Conservation (phyloP, 169 alveolate genomes). For the Plasmodium adleri region DNA sequence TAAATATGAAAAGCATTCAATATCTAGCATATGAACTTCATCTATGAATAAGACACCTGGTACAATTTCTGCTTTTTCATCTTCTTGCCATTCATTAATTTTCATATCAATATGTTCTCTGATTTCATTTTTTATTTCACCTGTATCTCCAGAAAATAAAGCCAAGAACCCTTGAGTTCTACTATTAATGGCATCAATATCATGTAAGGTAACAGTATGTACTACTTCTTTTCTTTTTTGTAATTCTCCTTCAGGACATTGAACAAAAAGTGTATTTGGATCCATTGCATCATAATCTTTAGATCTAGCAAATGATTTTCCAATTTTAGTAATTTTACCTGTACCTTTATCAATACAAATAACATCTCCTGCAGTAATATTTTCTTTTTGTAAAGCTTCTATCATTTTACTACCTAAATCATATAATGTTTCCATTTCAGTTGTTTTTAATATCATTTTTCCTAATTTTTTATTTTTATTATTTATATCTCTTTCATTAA, state of each 20-base stretch:
- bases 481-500: conserved; percentile 78
- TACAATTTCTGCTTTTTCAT: conserved; percentile 93
- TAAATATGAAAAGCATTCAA: conserved; percentile 99
- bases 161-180: conserved; percentile 98
- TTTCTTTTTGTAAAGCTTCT: conserved; percentile 88
- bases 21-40: conserved; percentile 99
- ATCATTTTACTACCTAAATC: conserved; percentile 97
- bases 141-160: conserved; percentile 99
- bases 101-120: conserved; percentile 98
- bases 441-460: conserved; percentile 96
- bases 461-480: conserved; percentile 88
- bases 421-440: conserved; percentile 99
- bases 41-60: conserved; percentile 99
- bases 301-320: conserved; percentile 97
- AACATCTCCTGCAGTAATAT: conserved; percentile 94
- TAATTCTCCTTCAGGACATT: conserved; percentile 99
- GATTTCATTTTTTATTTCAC: conserved; percentile 98
- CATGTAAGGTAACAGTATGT: conserved; percentile 99
- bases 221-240: conserved; percentile 98
- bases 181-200: conserved; percentile 98
- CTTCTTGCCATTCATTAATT: conserved; percentile 99
- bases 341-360: conserved; percentile 97
- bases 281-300: conserved; percentile 99
- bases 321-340: conserved; percentile 97
- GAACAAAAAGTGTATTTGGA: conserved; percentile 90